A percentile compares a stretch with the other conserved stretches of the same genome.
These are phyloP conservation scores for Magnusiomyces magnusii DNA, from an alignment of 1,139 yeast genomes.

Conservation along the genomic window DNA sequence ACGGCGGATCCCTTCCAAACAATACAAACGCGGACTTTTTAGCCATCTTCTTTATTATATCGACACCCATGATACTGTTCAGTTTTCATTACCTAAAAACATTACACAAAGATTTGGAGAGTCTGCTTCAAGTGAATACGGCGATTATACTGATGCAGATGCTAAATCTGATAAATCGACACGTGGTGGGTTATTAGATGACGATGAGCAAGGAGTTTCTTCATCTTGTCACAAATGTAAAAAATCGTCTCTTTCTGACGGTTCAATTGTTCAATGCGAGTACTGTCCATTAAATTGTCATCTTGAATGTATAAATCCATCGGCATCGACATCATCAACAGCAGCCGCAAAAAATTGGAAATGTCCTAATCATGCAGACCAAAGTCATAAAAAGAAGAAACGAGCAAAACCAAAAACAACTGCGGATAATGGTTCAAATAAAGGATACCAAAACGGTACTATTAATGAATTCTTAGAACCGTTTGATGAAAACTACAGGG, in stretches of 20 bases:
- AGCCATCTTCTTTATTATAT: conserved; percentile 54
- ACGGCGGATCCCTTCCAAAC: conserved; percentile 31
- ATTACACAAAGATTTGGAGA: conserved; percentile 70
- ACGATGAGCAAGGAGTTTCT: conserved; percentile 58
- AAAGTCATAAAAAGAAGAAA: conserved; percentile 29
- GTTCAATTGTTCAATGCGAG: conserved; percentile 66
- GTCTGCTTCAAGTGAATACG: conserved; percentile 57
- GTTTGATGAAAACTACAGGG: not conserved
- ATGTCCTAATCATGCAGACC: conserved; percentile 81
- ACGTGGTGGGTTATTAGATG: conserved; percentile 37
- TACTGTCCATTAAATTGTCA: conserved; percentile 89
- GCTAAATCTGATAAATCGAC: conserved; percentile 32
- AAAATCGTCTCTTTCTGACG: conserved; percentile 51
- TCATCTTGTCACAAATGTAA: conserved; percentile 72
- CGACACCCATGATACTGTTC: conserved; percentile 56
- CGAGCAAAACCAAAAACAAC: conserved; percentile 49
- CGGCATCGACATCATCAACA: conserved; percentile 63
- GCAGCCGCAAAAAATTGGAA: conserved; percentile 81
- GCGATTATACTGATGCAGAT: conserved; percentile 61
- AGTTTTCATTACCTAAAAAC: conserved; percentile 60
- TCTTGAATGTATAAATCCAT: conserved; percentile 76
- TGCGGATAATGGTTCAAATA: conserved; percentile 48
- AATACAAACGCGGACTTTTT: conserved; percentile 41
- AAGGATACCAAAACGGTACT: conserved; percentile 51
- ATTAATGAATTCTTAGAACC: not conserved